phyloP scores from a whole-genome alignment of 2,329 filamentous ascomycete genomes.

The Diplodia corticola region DNA sequence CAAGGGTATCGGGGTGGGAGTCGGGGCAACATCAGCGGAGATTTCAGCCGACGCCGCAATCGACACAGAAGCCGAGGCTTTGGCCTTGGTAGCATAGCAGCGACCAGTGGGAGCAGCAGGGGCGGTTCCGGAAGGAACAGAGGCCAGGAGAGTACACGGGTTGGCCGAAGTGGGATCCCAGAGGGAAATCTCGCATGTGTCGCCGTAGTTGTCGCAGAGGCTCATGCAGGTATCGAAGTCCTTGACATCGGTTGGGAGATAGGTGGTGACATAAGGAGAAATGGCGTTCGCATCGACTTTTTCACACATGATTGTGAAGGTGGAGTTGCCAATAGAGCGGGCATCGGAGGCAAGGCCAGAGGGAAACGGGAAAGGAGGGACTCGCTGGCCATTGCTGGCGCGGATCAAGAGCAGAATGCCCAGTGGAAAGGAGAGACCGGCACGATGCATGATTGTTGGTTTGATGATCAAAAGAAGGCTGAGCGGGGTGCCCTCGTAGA shows the following conservation, averaged over 20 bases:
- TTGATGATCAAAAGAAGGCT: not conserved
- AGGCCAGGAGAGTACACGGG: not conserved
- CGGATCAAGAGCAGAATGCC: constrained; percentile 1
- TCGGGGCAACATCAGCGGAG: not conserved
- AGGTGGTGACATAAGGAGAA: not conserved
- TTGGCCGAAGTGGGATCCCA: not conserved
- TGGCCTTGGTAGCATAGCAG: constrained; percentile 2
- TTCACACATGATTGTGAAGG: constrained; percentile 3
- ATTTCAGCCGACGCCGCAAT: not conserved
- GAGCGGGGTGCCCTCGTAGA: not conserved
- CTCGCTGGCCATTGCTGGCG: not conserved
- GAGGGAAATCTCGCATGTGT: constrained; percentile 1
- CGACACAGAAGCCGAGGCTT: not conserved
- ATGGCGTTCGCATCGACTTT: not conserved
- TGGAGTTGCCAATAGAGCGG: not conserved
- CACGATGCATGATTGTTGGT: not conserved
- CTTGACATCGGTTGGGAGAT: not conserved
- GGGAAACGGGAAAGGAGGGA: not conserved
- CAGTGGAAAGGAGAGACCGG: not conserved
- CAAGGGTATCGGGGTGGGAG: not conserved
- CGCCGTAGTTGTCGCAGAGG: not conserved
- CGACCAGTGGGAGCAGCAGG: not conserved
- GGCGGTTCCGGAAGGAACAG: not conserved
- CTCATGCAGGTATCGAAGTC: constrained; percentile 8
- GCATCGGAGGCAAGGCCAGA: not conserved